Base-by-base conservation (phyloP, 139 green algal species). In the Dunaliella primolecta region DNA sequence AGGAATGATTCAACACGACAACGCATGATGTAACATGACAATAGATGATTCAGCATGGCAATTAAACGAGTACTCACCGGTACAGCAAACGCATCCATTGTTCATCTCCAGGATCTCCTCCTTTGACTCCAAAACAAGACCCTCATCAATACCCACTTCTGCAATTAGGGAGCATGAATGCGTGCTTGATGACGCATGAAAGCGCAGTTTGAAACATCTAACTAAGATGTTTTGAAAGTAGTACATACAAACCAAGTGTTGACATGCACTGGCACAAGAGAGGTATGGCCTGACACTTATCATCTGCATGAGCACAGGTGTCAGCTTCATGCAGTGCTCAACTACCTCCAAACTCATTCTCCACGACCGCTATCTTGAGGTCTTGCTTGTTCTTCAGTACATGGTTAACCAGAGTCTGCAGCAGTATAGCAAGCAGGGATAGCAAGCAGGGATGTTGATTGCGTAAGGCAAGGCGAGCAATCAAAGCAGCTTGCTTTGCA, bases 301-400 rank as follows among this genome's bases (percentile, higher is more conserved):
- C n/a, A n/a, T n/a, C n/a, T n/a, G n/a, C n/a, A n/a, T n/a, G n/a
- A n/a, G n/a, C n/a, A n/a, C n/a, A n/a, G n/a, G n/a, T n/a, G n/a
- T n/a, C n/a, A n/a, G n/a, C n/a, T n/a, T n/a, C n/a, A n/a, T n/a
- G n/a, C n/a, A n/a, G n/a, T n/a, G n/a, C n/a, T n/a, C n/a, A n/a
- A n/a, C n/a, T n/a, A n/a, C n/a, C n/a, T n/a, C 94, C 94, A 83
- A 93, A 96, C 88, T 97, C 94, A 81, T 97, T 97, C 88, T 97
- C 94, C 35, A 96, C 95, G 1, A 97, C 87, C 1, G 92, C 93
- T 75, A 97, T 90, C 79, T 94, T 95, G 87, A 92, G 92, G 71
- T 91, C 91, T 64, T 95, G 92, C 33, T 93, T 93, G 64, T 78
- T 91, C 1, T 31, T 88, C 0, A 91, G 81, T 37, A 99, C 96